Conservation (phyloP, 1,139 yeast species). For the Scheffersomyces insectosa region DNA sequence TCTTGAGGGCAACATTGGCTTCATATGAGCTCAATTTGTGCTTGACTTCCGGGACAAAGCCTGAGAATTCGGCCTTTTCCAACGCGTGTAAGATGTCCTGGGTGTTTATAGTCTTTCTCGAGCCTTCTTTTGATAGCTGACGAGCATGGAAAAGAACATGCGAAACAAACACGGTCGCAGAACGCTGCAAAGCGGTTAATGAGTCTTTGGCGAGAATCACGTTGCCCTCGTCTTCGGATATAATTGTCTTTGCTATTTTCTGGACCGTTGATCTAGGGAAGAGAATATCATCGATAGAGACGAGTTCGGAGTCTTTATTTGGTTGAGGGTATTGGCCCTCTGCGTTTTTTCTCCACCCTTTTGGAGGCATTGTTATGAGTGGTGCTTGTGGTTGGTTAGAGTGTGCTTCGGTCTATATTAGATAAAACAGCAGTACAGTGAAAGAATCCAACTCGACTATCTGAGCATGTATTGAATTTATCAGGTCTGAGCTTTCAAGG, state of each 20-base stretch:
- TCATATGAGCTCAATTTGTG: conserved; percentile 51
- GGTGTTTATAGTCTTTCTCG: conserved; percentile 62
- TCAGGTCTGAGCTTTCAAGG: too few species aligned
- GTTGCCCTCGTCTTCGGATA: conserved; percentile 22
- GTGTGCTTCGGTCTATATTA: too few species aligned
- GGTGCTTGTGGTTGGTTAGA: background rate
- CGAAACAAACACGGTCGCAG: conserved; percentile 74
- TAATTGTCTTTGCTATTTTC: conserved; percentile 52
- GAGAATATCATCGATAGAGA: conserved; percentile 66
- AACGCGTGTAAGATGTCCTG: conserved; percentile 66
- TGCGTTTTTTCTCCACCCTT: conserved; percentile 78
- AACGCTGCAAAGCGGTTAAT: conserved; percentile 62
- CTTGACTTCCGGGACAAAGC: conserved; percentile 54
- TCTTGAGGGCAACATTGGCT: conserved; percentile 39
- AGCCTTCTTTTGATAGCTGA: conserved; percentile 48
- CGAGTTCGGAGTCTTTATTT: conserved; percentile 54
- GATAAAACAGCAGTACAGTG: too few species aligned
- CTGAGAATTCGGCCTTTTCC: conserved; percentile 54
- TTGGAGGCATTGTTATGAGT: conserved; percentile 61
- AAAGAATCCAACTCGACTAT: too few species aligned
- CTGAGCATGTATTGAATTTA: too few species aligned
- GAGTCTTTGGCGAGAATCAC: conserved; percentile 64
- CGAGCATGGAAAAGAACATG: conserved; percentile 66
- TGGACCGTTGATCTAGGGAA: conserved; percentile 67
- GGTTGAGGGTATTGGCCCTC: conserved; percentile 62